Evolutionary conservation across 2,329 filamentous ascomycete species (phyloP), one percentile per base, ranked within the genome.

Genomic region (Sarocladium oryzae): DNA sequence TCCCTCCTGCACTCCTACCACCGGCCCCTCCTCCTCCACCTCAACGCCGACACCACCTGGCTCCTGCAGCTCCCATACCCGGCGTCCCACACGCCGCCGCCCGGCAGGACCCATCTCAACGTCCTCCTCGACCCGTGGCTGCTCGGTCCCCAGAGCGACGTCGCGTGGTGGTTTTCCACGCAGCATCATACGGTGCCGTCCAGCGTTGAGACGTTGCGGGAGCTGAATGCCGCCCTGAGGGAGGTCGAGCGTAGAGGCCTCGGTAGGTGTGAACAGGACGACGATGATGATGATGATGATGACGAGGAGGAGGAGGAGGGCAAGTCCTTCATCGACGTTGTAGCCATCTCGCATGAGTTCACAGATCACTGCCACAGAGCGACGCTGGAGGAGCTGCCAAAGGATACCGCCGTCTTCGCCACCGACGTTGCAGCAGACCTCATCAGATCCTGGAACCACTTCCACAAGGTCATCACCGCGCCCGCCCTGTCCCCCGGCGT

Each of bases 31-130:
- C 71, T 87, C 8, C 77, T 79, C 50, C 82, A 86, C 63, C 70
- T 86, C 28, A 86, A 85, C 62, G 82, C 77, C 57, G 82, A 86
- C 65, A 84, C 81, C 4, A 80, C 77, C 20, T 86, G 83, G 82
- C 70, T 86, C 2, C 66, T 86, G n/a, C 81, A 83, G 54, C 69
- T 86, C 8, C 81, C 82, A 1, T 74, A 76, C 40, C 81, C 79
- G 4, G 58, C 66, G 0, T 64, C 66, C 26, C 66, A 67, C 2
- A 59, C 67, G 20, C 68, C 64, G 45, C 69, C 71, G 36, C 66
- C 65, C n/a, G 66, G 67, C 6, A 73, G 75, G 16, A 66, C 69
- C 16, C 82, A 78, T 57, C 85, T 77, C 69, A 85, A 86, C 59
- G 71, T 86, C 48, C 65, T 86, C 18, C 72, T 86, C 38, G 82